Base-by-base conservation (phyloP, 2,329 filamentous ascomycete genomes). In the Escovopsis sp. region DNA sequence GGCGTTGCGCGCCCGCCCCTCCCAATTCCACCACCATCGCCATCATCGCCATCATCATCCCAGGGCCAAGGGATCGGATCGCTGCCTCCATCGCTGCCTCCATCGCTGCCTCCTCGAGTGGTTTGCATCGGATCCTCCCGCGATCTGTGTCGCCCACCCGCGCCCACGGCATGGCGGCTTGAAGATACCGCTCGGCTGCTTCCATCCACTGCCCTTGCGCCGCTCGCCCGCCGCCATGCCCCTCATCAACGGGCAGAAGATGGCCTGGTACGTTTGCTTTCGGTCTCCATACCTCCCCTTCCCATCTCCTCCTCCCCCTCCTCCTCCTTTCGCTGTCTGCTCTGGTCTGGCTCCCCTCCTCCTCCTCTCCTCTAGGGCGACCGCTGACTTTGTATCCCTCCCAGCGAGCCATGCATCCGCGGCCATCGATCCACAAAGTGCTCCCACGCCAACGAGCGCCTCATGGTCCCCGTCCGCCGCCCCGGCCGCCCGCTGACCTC, bases 381-480 rank as follows among this genome's bases (percentile, higher is more conserved):
- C n/a, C n/a, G n/a, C n/a, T n/a, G n/a, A n/a, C n/a, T n/a, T n/a
- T n/a, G n/a, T n/a, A n/a, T n/a, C n/a, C n/a, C n/a, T n/a, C n/a
- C n/a, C 18, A 83, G 78, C 56, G 73, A 73, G 63, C 77, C 78
- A 49, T 83, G 79, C 53, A 83, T 83, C 46, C 74, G 78, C 48
- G 79, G 79, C 38, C 79, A 84, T 55, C 74, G 79, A 47, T 83
- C 79, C 21, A 81, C 78, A 35, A 81, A 79, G 62, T 84, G 79
- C 55, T 76, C 70, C 33, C 79, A 84, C 51, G 66, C 65, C 40
- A 65, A 67, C 43, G 76, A 81, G 46, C 71, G 78, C 39, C 59
- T 81, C 25, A 73, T 83, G 65, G 63, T 81, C 4, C 73, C 75
- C 16, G 79, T 84, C 13, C 70, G 77, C 42, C 82, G 82, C 48